Evolutionary conservation across 371 early-diverging fungal genomes (phyloP).

Genomic region (Mucor velutinosus): DNA sequence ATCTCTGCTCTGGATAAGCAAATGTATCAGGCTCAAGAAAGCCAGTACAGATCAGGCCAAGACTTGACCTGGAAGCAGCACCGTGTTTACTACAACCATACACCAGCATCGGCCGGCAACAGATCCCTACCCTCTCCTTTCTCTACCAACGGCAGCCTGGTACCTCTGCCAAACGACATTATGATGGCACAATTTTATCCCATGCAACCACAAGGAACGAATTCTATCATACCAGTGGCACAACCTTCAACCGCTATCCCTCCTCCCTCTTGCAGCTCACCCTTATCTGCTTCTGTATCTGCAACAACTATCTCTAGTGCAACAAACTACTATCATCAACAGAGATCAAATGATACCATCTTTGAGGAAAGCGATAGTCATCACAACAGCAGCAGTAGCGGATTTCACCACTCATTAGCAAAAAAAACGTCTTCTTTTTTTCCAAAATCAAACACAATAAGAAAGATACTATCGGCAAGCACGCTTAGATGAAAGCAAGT

Average conservation of each 20-base stretch:
- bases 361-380: not conserved
- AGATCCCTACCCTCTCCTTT: conserved; percentile 25
- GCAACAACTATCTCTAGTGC: not conserved
- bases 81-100: not conserved
- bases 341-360: not conserved
- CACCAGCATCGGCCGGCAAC: not conserved
- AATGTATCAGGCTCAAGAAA: not conserved
- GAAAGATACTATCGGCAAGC: conserved; percentile 27
- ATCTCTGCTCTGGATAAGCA: conserved; percentile 17
- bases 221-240: conserved; percentile 4
- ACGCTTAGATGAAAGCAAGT: conserved; percentile 20
- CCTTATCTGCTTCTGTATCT: not conserved
- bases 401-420: conserved; percentile 14
- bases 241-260: not conserved
- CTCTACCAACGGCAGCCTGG: conserved; percentile 4
- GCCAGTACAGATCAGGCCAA: not conserved
- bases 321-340: not conserved
- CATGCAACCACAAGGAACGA: not conserved
- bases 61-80: conserved; percentile 14
- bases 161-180: conserved; percentile 6
- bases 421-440: conserved; percentile 28
- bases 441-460: conserved; percentile 24
- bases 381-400: not conserved
- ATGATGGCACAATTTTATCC: conserved; percentile 22
- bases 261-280: not conserved